These are phyloP conservation scores for Skeletonema menzelii DNA, from an alignment of 108 stramenopile genomes.

Conservation along the genomic window DNA sequence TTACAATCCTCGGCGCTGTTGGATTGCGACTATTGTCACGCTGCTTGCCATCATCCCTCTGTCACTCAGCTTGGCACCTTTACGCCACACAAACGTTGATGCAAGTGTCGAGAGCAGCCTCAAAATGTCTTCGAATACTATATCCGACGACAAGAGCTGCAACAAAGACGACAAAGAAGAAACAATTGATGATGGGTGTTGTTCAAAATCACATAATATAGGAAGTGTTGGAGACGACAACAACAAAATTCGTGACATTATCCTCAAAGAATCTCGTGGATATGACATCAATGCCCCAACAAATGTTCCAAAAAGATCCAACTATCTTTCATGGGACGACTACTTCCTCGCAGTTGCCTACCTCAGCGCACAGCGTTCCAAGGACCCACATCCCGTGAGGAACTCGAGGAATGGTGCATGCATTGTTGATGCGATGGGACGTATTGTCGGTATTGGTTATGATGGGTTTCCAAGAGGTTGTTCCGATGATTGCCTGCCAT, in stretches of 20 bases:
- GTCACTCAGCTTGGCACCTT: neutral
- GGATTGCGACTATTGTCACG: neutral
- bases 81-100: neutral
- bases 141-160: neutral
- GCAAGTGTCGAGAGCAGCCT: neutral
- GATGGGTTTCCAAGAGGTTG: constrained; percentile 96
- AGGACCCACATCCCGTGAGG: constrained; percentile 77
- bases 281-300: constrained; percentile 34
- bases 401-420: constrained; percentile 77
- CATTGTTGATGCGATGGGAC: constrained; percentile 73
- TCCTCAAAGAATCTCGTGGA: constrained; percentile 28
- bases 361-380: constrained; percentile 88
- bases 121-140: neutral
- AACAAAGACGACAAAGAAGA: neutral
- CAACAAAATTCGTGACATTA: constrained; percentile 14
- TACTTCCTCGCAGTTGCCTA: constrained; percentile 96
- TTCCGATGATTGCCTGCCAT: constrained; percentile 87
- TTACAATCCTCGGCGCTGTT: neutral
- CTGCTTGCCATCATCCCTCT: neutral
- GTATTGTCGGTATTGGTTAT: constrained; percentile 97
- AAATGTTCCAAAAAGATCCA: constrained; percentile 28
- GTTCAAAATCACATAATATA: neutral
- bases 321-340: constrained; percentile 95
- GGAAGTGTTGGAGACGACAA: neutral
- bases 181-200: neutral